Conservation (phyloP, 306 rosid genomes). For the Acacia confusa region DNA sequence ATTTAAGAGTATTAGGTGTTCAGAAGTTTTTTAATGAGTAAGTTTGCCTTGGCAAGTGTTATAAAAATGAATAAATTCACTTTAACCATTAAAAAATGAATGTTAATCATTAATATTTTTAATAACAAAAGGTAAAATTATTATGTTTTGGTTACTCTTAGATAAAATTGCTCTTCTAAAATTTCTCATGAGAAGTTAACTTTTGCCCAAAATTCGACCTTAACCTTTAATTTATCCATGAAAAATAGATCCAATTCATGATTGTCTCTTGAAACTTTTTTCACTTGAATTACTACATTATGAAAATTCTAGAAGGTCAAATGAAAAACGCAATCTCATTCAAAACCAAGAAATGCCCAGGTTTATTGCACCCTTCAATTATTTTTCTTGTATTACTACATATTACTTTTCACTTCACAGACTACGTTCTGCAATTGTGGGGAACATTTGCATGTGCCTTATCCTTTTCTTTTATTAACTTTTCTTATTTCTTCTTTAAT, state of each 20-base stretch:
- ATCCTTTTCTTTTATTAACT: background rate
- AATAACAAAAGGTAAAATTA: rapidly evolving
- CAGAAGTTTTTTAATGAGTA: too few relatives aligned
- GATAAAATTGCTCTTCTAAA: too few relatives aligned
- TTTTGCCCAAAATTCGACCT: too few relatives aligned
- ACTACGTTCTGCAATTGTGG: background rate
- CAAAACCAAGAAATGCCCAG: background rate
- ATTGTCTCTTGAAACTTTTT: background rate
- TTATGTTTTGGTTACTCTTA: too few relatives aligned
- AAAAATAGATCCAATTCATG: background rate
- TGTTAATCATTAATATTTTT: too few relatives aligned
- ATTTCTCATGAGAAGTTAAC: too few relatives aligned
- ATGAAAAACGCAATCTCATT: background rate
- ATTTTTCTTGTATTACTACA: background rate
- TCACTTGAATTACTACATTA: background rate
- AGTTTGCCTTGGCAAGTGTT: too few relatives aligned
- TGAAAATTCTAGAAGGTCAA: background rate
- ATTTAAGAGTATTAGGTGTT: too few relatives aligned
- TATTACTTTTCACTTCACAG: background rate
- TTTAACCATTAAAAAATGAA: too few relatives aligned
- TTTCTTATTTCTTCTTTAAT: background rate
- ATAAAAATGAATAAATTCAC: too few relatives aligned
- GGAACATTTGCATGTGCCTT: background rate
- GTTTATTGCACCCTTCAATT: background rate
- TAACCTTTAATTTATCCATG: background rate